A percentile compares a stretch with the other conserved stretches of the same genome.
Conservation (phyloP, 2,329 filamentous ascomycete species). For the Pyrenochaeta sp. region DNA sequence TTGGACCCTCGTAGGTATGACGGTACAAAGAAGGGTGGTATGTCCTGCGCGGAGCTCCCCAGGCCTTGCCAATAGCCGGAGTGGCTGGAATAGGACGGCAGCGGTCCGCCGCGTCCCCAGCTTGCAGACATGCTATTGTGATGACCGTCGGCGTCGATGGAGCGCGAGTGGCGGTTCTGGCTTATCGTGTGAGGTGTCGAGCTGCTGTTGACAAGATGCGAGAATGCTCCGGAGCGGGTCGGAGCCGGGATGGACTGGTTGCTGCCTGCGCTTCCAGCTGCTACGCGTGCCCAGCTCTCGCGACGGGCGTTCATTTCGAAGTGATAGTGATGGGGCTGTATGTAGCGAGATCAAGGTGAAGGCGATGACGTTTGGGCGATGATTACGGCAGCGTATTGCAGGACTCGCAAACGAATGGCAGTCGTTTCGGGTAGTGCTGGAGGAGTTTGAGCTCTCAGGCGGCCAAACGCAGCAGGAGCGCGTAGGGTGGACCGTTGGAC, state of each 20-base stretch:
- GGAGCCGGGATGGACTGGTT: slow-evolving; percentile 44
- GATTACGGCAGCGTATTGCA: slow-evolving; percentile 4
- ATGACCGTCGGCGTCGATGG: slow-evolving; percentile 60
- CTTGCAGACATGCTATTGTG: slow-evolving; percentile 53
- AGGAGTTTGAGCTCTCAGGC: slow-evolving; percentile 2
- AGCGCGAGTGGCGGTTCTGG: slow-evolving; percentile 48
- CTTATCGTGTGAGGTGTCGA: slow-evolving; percentile 30
- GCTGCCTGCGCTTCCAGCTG: slow-evolving; percentile 58
- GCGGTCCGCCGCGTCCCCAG: slow-evolving; percentile 53
- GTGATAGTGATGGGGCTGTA: background rate
- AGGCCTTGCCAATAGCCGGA: slow-evolving; percentile 49
- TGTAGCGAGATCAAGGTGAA: background rate
- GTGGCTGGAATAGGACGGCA: slow-evolving; percentile 60
- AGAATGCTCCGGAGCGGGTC: slow-evolving; percentile 56
- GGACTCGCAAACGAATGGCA: background rate
- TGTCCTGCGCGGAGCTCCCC: slow-evolving; percentile 35
- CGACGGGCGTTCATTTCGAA: slow-evolving; percentile 21
- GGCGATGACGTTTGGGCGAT: slow-evolving; percentile 8
- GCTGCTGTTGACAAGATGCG: slow-evolving; percentile 64
- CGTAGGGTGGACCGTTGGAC: slow-evolving; percentile 12
- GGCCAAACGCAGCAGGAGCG: slow-evolving; percentile 16
- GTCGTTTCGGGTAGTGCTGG: background rate
- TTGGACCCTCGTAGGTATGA: slow-evolving; percentile 82
- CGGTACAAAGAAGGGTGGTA: slow-evolving; percentile 75
- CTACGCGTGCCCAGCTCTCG: slow-evolving; percentile 66